Evolutionary conservation across 1,284 basidiomycete genomes (phyloP), one percentile per base, ranked within the genome.

Genomic region (Baeospora myosura): DNA sequence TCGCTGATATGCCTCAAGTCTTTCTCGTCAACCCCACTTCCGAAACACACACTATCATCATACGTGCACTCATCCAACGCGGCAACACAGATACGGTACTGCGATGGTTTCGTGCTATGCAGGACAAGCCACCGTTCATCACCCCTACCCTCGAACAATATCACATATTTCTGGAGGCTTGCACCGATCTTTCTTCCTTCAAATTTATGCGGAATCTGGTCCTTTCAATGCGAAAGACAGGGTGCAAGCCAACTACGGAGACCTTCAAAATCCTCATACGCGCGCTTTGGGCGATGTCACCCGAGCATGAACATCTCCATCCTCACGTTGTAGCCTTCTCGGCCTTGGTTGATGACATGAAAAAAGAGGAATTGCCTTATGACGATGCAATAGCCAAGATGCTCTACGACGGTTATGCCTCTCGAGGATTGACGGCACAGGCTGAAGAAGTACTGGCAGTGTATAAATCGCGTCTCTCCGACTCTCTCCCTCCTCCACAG

Each of bases 111-210:
- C 52, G 52, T 32, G 60, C 58, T 17, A 74, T 80, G 64, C 64
- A 69, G 10, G 57, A 59, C 30, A 70, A 69, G 36, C 64, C 76
- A 2, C 71, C 69, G 7, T 52, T 65, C 26, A 49, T 67, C 29
- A 54, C 48, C 5, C 74, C 74, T 0, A 66, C 68, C n/a, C 56
- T 67, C 21, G 61, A 69, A n/a, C 75, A 78, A 44, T 78, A 75
- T 62, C 70, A 77, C 47, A 45, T 65, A 5, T 66, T 80, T 44
- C 56, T 82, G 18, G 60, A 69, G 25, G 56, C 64, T 11, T 73
- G 67, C 47, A 55, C 62, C 20, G 55, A 64, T 36, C 55, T 61
- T 21, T 55, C 61, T 4, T 52, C 65, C 7, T 57, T 68, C 46
- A 61, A 57, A 28, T 56, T 61, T 38, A 55, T 76, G 51, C 69